A percentile compares a stretch with the other conserved stretches of the same genome.
These are phyloP conservation scores for Anisogramma anomala DNA, from an alignment of 2,329 filamentous ascomycete genomes.

Conservation along the genomic window DNA sequence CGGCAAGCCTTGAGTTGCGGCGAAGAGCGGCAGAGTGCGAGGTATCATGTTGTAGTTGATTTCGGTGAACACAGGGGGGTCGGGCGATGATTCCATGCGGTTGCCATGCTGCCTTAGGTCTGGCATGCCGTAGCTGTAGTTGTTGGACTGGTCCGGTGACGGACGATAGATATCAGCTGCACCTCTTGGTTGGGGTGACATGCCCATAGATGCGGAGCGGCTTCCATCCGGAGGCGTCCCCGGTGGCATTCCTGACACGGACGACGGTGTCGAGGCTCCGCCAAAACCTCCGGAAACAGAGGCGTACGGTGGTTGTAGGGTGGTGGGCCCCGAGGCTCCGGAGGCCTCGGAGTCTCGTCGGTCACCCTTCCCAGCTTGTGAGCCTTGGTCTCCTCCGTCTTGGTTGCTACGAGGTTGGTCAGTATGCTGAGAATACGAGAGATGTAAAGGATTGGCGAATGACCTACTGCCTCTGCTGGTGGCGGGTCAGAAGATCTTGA, in stretches of 20 bases:
- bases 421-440: conserved; percentile 11
- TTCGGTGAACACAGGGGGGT: background rate
- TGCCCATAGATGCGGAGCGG: background rate
- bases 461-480: conserved; percentile 40
- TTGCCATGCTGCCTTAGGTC: conserved; percentile 1
- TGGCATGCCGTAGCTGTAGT: background rate
- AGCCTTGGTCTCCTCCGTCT: conserved; percentile 31
- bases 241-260: conserved; percentile 18
- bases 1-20: conserved; percentile 19
- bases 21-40: conserved; percentile 2
- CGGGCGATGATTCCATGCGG: conserved; percentile 8
- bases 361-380: conserved; percentile 19
- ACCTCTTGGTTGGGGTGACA: conserved; percentile 7
- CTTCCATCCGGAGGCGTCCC: conserved; percentile 11
- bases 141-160: background rate
- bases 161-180: conserved; percentile 3
- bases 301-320: conserved; percentile 8
- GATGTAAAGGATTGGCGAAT: too few species aligned
- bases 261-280: conserved; percentile 13
- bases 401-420: conserved; percentile 28
- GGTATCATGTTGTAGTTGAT: conserved; percentile 1
- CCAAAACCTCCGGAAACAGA: conserved; percentile 11
- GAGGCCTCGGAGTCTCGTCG: conserved; percentile 20
- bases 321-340: conserved; percentile 15
- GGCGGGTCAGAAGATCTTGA: conserved; percentile 47